Evolutionary conservation across 495 filamentous ascomycete genomes (phyloP), one percentile per base, ranked within the genome.

Genomic region (Penicillium nucicola): DNA sequence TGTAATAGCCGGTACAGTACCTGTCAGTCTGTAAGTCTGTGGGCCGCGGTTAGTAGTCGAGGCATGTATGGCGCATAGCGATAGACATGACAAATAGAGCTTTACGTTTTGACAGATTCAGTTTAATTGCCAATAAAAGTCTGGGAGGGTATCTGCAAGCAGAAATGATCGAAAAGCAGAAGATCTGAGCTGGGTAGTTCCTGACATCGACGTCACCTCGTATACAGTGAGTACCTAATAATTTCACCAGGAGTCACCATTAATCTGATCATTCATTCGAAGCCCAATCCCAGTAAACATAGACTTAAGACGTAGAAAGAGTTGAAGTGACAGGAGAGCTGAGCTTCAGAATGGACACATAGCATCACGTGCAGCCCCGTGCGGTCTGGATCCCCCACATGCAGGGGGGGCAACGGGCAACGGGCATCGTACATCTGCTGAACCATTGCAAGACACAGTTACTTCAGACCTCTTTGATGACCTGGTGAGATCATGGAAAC

Each of bases 401-500:
- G 48, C 20, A 41, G 37, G 46, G 23, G 36, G n/a, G n/a, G n/a
- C n/a, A n/a, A n/a, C n/a, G n/a, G 46, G 46, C 46, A 45, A 45
- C 43, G 31, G 23, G 34, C 33, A 28, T 48, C 33, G 36, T 33
- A 18, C 46, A 48, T 48, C 35, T 39, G 34, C 25, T 48, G 31
- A 12, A 48, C 7, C 33, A 5, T 45, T 45, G 30, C 22, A 30
- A 28, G 15, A 33, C 15, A 5, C 19, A 32, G 8, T 32, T 20
- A 20, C 47, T 42, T 42, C 18, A 42, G 18, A 5, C 19, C 17
- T 50, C 28, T 42, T 42, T 41, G 12, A 15, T 32, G 37, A 34
- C 18, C 38, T 44, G 52, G 52, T 55, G 52, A 55, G 52, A 55
- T 55, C 34, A 55, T 55, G 52, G 45, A 43, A 36, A 48, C 31